phyloP scores from a whole-genome alignment of 306 rosid genomes.

The Senna tora region DNA sequence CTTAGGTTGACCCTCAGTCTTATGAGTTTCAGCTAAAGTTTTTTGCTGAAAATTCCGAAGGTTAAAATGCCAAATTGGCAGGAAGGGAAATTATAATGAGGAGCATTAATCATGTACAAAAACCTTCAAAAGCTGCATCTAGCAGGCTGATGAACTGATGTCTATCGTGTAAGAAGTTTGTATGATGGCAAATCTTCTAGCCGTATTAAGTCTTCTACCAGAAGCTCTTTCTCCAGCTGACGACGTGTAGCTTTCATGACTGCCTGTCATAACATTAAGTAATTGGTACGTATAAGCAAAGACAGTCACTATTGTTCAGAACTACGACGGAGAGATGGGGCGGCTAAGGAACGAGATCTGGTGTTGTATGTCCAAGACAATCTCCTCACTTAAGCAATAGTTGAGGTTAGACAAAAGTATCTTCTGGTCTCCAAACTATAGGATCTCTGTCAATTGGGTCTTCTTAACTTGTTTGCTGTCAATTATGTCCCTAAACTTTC shows the following conservation, averaged over 20 bases:
- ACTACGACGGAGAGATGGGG: neutral
- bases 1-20: conserved; percentile 35
- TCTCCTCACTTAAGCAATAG: conserved; percentile 1
- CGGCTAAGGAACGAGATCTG: conserved; percentile 31
- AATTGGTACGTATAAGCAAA: conserved; percentile 1
- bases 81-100: conserved; percentile 28
- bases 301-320: neutral
- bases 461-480: too few species aligned
- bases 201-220: conserved; percentile 55
- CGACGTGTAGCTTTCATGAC: conserved; percentile 79
- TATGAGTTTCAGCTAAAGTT: conserved; percentile 34
- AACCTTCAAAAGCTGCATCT: conserved; percentile 37
- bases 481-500: too few species aligned
- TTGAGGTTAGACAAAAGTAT: too few species aligned
- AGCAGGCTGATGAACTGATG: conserved; percentile 9
- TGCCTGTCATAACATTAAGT: conserved; percentile 45
- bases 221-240: conserved; percentile 73
- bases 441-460: too few species aligned
- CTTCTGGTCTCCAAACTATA: too few species aligned
- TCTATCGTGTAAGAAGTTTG: conserved; percentile 57
- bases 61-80: conserved; percentile 31
- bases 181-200: conserved; percentile 75
- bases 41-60: conserved; percentile 35
- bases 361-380: neutral
- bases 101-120: conserved; percentile 49